Evolutionary conservation across 768 basidiomycete species (phyloP).

Genomic region (Lentinula aciculospora): DNA sequence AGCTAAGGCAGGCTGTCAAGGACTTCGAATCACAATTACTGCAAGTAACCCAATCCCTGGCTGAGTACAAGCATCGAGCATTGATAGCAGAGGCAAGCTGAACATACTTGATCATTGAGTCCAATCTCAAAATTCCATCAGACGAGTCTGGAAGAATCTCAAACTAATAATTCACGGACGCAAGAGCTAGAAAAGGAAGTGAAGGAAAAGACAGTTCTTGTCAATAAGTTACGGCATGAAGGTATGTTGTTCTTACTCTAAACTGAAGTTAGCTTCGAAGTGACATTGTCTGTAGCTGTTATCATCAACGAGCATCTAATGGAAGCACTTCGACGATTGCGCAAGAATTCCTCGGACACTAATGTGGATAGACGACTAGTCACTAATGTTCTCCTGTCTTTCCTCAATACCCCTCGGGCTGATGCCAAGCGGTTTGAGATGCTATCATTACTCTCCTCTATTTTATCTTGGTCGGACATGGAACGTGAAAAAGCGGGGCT

Average conservation of each 20-base stretch:
- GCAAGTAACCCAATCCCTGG: conserved; percentile 66
- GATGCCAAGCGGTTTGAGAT: conserved; percentile 98
- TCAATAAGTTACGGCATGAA: conserved; percentile 95
- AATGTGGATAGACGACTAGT: conserved; percentile 94
- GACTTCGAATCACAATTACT: conserved; percentile 76
- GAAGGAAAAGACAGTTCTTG: conserved; percentile 92
- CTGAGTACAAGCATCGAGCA: conserved; percentile 89
- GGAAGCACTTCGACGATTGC: conserved; percentile 92
- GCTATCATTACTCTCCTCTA: conserved; percentile 79
- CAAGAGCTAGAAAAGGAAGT: conserved; percentile 82
- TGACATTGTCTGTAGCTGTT: conserved; percentile 57
- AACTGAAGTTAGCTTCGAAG: conserved; percentile 6
- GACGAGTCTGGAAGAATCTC: conserved; percentile 72
- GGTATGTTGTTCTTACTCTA: conserved; percentile 36
- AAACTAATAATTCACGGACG: conserved; percentile 58
- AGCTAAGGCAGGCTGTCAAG: conserved; percentile 77
- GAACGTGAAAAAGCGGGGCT: conserved; percentile 92
- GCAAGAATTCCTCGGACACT: conserved; percentile 79
- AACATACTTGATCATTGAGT: background rate
- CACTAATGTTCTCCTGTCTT: conserved; percentile 88
- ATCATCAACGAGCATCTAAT: conserved; percentile 97
- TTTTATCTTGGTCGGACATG: conserved; percentile 88
- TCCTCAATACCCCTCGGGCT: conserved; percentile 83
- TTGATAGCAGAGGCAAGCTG: conserved; percentile 75
- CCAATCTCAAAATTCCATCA: conserved; percentile 21